Percentiles rank a stretch among this genome's conserved stretches.
phyloP scores from a whole-genome alignment of 179 eudicot species.

The Spinacia oleracea region DNA sequence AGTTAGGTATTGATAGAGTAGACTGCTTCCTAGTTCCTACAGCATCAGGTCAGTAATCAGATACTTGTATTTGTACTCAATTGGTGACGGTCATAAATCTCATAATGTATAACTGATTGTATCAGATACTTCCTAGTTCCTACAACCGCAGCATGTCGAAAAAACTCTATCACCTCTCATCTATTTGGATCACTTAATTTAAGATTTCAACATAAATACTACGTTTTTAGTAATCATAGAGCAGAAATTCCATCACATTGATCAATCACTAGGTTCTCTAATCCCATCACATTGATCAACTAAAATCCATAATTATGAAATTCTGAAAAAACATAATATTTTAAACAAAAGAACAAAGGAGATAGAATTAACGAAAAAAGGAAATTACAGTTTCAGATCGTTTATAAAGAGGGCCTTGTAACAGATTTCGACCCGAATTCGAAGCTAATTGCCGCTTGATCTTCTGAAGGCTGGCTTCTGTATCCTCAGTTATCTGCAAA shows the following conservation, averaged over 20 bases:
- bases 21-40: neutral
- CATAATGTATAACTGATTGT: neutral
- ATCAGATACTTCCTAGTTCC: too few relatives aligned
- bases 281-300: slow-evolving; percentile 10
- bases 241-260: neutral
- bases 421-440: slow-evolving; percentile 70
- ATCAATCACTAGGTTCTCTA: neutral
- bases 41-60: neutral
- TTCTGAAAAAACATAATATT: slow-evolving; percentile 13
- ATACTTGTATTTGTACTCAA: neutral
- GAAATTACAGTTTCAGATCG: slow-evolving; percentile 88
- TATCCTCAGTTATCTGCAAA: slow-evolving; percentile 59
- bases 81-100: neutral
- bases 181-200: neutral
- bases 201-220: neutral
- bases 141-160: neutral
- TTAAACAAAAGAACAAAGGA: neutral
- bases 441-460: slow-evolving; percentile 91
- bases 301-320: neutral
- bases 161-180: neutral
- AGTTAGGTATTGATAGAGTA: too few relatives aligned
- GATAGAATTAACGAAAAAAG: neutral
- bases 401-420: slow-evolving; percentile 93
- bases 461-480: slow-evolving; percentile 72
- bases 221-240: neutral